These are phyloP conservation scores for Cyberlindnera mississippiensis DNA, from an alignment of 805 yeast genomes.

Conservation along the genomic window DNA sequence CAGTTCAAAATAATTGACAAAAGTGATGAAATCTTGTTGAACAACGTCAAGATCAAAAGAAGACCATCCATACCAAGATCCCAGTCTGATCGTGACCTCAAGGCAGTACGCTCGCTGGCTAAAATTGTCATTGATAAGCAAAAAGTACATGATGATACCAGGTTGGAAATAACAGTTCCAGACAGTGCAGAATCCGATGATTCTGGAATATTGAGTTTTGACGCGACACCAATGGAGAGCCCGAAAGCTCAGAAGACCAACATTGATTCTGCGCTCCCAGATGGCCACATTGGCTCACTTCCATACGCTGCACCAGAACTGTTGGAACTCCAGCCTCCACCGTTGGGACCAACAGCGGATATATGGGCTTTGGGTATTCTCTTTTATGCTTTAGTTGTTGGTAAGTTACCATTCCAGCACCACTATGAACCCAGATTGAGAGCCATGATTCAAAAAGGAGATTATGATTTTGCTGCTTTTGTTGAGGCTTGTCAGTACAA, in stretches of 20 bases:
- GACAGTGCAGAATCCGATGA: conserved; percentile 3
- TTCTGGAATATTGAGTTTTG: conserved; percentile 12
- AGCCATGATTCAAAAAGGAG: conserved; percentile 65
- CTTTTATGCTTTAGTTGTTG: conserved; percentile 66
- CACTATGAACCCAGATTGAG: conserved; percentile 77
- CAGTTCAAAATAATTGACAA: conserved; percentile 17
- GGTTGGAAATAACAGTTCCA: conserved; percentile 7
- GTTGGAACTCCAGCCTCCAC: conserved; percentile 58
- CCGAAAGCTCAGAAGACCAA: too few relatives aligned
- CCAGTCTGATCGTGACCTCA: conserved; percentile 25
- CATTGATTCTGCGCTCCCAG: conserved; percentile 39
- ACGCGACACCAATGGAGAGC: conserved; percentile 20
- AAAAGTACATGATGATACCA: conserved; percentile 31
- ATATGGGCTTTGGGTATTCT: conserved; percentile 90
- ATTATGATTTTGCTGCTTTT: conserved; percentile 47
- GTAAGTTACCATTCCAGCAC: conserved; percentile 79
- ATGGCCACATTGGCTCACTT: conserved; percentile 77
- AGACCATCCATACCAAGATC: conserved; percentile 34
- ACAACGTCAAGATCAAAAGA: conserved; percentile 18
- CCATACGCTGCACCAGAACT: conserved; percentile 94
- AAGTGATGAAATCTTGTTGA: conserved; percentile 28
- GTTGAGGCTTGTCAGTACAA: conserved; percentile 35
- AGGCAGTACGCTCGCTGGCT: conserved; percentile 14
- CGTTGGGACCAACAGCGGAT: conserved; percentile 64
- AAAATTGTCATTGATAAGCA: conserved; percentile 27